Conservation (phyloP, 345 rosid species). For the Hibiscus mutabilis region DNA sequence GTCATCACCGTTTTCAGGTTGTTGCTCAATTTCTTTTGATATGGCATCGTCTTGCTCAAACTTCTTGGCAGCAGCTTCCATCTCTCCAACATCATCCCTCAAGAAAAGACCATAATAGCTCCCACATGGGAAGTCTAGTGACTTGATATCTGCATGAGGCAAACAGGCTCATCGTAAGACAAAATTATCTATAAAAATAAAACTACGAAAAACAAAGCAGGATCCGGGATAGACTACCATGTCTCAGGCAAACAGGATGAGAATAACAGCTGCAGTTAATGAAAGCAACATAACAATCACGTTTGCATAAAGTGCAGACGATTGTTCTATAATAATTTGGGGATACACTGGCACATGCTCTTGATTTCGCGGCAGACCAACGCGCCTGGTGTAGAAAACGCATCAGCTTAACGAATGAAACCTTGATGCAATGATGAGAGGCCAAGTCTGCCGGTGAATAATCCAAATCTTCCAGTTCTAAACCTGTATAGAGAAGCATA, state of each 20-base stretch:
- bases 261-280: conserved; percentile 58
- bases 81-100: conserved; percentile 56
- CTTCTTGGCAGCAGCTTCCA: conserved; percentile 84
- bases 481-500: conserved; percentile 50
- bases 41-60: conserved; percentile 62
- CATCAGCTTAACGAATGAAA: conserved; percentile 71
- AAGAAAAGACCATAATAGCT: conserved; percentile 48
- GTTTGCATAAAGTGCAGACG: conserved; percentile 83
- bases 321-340: conserved; percentile 55
- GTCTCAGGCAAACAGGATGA: conserved; percentile 79
- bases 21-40: conserved; percentile 30
- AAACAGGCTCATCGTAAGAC: conserved; percentile 12
- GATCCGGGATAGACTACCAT: conserved; percentile 42
- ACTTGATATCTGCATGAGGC: conserved; percentile 43
- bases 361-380: conserved; percentile 67
- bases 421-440: conserved; percentile 48
- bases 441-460: conserved; percentile 46
- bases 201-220: neutral
- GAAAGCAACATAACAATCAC: conserved; percentile 85
- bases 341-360: conserved; percentile 45
- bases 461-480: conserved; percentile 53
- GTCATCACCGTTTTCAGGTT: conserved; percentile 37
- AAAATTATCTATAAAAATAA: neutral
- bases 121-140: conserved; percentile 72
- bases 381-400: conserved; percentile 76